Base-by-base conservation (phyloP, 345 rosid species). In the Salix arbutifolia region DNA sequence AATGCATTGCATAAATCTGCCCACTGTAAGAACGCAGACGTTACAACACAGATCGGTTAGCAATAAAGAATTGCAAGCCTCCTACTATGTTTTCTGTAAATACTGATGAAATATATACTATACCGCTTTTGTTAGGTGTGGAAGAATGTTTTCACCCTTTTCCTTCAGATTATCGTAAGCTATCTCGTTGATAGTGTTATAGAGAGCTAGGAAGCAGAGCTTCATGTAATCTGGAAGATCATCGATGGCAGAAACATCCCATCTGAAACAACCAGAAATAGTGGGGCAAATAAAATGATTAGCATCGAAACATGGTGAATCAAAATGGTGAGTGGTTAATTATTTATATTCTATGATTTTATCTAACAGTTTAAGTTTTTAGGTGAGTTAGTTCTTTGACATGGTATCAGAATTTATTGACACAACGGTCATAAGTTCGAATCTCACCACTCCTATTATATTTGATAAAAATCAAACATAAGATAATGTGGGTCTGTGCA, bases 1-100 rank as follows among this genome's bases (percentile, higher is more conserved):
- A 82, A 87, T n/a, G 86, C 61, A 40, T 80, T 78, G 77, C 78
- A 82, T 56, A 85, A 58, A 72, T 89, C 89, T 6, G 73, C 84
- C 90, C 83, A 85, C 92, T 89, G 71, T 8, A 64, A 31, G 28
- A 46, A 18, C 5, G 53, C 16, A 65, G 1, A 65, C 9, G 6
- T 65, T 14, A 52, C n/a, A 52, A 0, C n/a, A 5, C 1, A 18
- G 0, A 52, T 18, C 23, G 1, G 23, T 17, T 18, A 52, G 58
- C 23, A 52, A 17, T 0, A 2, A 9, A 52, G 6, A 52, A 52
- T 52, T 52, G 58, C 58, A 52, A 6, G 58, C 8, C 5, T 52
- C 21, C 5, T 52, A 10, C n/a, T 4, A 52, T 52, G n/a, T 52
- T 52, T 52, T 52, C 9, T 18, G 3, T 8, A 18, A 48, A 52